Evolutionary conservation across 768 basidiomycete genomes (phyloP).

Genomic region (Agaricus subrufescens): DNA sequence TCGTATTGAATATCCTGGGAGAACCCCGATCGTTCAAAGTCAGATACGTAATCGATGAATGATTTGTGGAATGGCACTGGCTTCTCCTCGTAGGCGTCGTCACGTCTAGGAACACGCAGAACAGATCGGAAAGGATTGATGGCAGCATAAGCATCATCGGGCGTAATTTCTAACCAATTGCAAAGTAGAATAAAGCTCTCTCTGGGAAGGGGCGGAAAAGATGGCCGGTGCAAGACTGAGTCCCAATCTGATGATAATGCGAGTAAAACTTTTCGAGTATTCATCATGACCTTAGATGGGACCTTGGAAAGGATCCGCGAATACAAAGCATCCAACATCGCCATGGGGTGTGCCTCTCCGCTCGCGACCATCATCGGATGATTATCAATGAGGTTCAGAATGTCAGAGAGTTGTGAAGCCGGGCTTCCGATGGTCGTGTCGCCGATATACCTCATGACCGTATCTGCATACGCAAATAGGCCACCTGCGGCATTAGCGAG

Average conservation of each 20-base stretch:
- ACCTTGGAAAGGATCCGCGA: no score
- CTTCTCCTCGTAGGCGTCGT: neutral
- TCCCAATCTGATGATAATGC: conserved; percentile 20
- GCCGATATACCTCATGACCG: conserved; percentile 16
- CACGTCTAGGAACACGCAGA: neutral
- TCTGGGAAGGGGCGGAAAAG: neutral
- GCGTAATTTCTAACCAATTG: neutral
- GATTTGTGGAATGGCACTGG: neutral
- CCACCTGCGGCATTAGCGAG: conserved; percentile 17
- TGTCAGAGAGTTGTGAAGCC: neutral
- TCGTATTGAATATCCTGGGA: neutral
- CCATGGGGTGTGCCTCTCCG: no score
- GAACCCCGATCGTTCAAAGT: neutral
- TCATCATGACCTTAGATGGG: no score
- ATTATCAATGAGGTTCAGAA: no score
- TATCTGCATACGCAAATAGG: conserved; percentile 21
- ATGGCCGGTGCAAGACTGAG: neutral
- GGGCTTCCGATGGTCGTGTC: neutral
- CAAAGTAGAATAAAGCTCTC: neutral
- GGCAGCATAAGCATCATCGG: neutral
- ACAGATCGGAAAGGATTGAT: neutral
- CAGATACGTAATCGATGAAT: neutral
- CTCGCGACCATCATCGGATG: no score
- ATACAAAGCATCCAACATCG: no score
- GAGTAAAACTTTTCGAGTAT: conserved; percentile 8